Evolutionary conservation across 805 yeast genomes (phyloP), one percentile per base, ranked within the genome.

Genomic region (Ogataea angusta): DNA sequence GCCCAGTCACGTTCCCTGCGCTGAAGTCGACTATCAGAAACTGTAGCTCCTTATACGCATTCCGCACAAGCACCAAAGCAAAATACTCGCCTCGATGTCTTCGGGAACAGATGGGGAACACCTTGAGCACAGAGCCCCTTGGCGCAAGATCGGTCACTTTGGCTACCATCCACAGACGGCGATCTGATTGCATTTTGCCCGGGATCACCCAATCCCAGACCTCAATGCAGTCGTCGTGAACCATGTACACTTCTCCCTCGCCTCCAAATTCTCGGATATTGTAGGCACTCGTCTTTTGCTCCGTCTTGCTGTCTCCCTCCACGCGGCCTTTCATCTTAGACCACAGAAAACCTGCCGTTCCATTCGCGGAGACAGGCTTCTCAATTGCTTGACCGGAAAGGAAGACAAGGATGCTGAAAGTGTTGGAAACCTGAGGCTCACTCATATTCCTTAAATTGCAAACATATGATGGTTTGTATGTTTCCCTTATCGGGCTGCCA

Each of bases 191-290:
- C 17, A 25, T 17, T 12, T 16, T 19, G 10, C 10, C 14, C n/a
- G 25, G 36, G 3, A 25, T 23, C 24, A 19, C 27, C 73, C 73
- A 67, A 40, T 67, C 72, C 70, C 71, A 69, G 6, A 68, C 56
- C 36, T 67, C 66, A 12, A 69, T 50, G 1, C 50, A 28, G 38
- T 56, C 51, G 3, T 49, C 49, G 34, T 49, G 59, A 0, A 54
- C 61, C 2, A 62, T 26, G 15, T 67, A 48, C 0, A 69, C 38
- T 40, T 69, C 73, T 2, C 73, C 72, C 38, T 62, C 55, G 6
- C 40, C n/a, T 0, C 73, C 73, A 40, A 66, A 59, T 37, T 62
- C 68, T 30, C 45, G 50, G 14, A 46, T 30, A 10, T 41, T 36
- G 22, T 24, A 19, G 21, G 8, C 8, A 19, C 21, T 18, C 6